Conservation (phyloP, 306 rosid genomes). For the Carpinus fangiana region DNA sequence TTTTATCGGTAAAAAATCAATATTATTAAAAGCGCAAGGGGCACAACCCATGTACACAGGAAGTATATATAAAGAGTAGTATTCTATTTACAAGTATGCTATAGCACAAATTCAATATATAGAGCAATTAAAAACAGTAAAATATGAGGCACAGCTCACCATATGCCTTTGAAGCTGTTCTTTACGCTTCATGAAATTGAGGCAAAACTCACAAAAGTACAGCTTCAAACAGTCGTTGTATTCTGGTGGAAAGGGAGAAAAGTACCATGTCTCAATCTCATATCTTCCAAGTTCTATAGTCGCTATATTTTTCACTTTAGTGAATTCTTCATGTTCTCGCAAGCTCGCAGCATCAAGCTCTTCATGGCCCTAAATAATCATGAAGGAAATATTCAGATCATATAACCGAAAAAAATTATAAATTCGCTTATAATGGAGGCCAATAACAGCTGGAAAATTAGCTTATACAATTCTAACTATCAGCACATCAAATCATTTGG, state of each 20-base stretch:
- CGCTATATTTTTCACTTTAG: constrained; percentile 98
- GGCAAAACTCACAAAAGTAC: constrained; percentile 97
- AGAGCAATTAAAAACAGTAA: constrained; percentile 16
- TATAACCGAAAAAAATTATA: constrained; percentile 15
- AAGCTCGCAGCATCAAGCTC: constrained; percentile 99
- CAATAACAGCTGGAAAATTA: not conserved
- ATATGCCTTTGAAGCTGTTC: constrained; percentile 99
- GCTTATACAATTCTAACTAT: not conserved
- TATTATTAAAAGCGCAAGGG: too few species aligned
- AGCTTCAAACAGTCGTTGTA: constrained; percentile 89
- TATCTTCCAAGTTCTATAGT: constrained; percentile 98
- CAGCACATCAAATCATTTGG: too few species aligned
- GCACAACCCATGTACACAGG: too few species aligned
- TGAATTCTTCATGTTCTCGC: constrained; percentile 97
- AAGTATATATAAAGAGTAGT: too few species aligned
- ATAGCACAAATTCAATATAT: constrained; percentile 9
- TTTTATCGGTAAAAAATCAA: too few species aligned
- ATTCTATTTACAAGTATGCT: constrained; percentile 5
- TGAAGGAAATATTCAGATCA: constrained; percentile 4
- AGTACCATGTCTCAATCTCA: constrained; percentile 99
- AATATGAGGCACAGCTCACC: constrained; percentile 66
- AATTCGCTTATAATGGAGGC: constrained; percentile 8
- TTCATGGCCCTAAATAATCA: constrained; percentile 78
- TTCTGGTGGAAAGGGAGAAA: constrained; percentile 97
- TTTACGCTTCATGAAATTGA: constrained; percentile 99